Evolutionary conservation across 768 basidiomycete genomes (phyloP).

Genomic region (Serendipita sp.): DNA sequence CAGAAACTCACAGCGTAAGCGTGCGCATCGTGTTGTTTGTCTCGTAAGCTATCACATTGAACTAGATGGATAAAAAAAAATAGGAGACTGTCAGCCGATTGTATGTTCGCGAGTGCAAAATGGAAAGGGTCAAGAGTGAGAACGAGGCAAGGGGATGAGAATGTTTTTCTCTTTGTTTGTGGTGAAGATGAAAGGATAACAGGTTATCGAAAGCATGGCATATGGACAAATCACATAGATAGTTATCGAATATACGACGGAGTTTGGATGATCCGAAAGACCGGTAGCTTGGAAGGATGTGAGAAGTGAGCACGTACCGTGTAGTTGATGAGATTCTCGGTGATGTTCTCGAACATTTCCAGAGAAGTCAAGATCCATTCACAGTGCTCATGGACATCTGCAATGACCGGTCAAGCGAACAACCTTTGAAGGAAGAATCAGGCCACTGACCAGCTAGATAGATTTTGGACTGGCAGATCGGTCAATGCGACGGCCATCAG

Average conservation of each 20-base stretch:
- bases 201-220: background rate
- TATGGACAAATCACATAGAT: background rate
- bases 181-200: background rate
- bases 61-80: background rate
- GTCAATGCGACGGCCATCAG: too few relatives aligned
- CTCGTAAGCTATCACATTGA: conserved; percentile 6
- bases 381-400: conserved; percentile 64
- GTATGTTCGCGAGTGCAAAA: conserved; percentile 29
- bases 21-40: conserved; percentile 5
- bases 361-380: conserved; percentile 53
- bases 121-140: background rate
- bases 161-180: too few relatives aligned
- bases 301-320: conserved; percentile 46
- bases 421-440: background rate
- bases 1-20: background rate
- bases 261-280: too few relatives aligned
- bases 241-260: too few relatives aligned
- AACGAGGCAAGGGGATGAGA: background rate
- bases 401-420: conserved; percentile 23
- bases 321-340: conserved; percentile 58
- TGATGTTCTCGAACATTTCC: conserved; percentile 58
- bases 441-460: conserved; percentile 33
- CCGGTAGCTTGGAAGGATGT: background rate
- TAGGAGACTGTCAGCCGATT: conserved; percentile 23
- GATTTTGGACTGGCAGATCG: background rate